Percentiles rank a stretch among this genome's conserved stretches.
phyloP scores from a whole-genome alignment of 257 asterid species.

The Solanum bulbocastanum region DNA sequence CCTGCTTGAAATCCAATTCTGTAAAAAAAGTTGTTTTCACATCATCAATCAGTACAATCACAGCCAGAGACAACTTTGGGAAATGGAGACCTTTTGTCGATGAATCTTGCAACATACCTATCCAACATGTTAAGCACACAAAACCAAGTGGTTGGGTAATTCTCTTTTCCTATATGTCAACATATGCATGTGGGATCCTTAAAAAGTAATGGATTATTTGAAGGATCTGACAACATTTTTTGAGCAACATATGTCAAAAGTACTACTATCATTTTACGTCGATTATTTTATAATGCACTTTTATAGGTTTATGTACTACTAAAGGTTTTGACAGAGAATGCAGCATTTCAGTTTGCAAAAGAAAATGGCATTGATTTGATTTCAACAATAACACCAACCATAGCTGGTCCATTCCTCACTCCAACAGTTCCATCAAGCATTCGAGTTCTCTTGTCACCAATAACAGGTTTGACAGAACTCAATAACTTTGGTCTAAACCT shows the following conservation, averaged over 20 bases:
- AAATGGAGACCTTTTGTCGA: conserved; percentile 49
- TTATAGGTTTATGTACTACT: conserved; percentile 54
- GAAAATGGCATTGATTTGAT: conserved; percentile 59
- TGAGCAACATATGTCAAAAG: background rate
- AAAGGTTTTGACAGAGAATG: conserved; percentile 65
- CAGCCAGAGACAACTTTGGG: conserved; percentile 60
- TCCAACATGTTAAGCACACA: background rate
- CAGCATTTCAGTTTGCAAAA: conserved; percentile 53
- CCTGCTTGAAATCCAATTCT: conserved; percentile 44
- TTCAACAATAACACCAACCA: conserved; percentile 61
- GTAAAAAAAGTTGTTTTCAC: conserved; percentile 54
- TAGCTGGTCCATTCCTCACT: conserved; percentile 78
- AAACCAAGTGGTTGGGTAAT: conserved; percentile 69
- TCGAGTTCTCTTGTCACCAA: conserved; percentile 63
- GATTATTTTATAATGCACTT: background rate
- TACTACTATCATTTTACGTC: background rate
- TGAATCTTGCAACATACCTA: conserved; percentile 46
- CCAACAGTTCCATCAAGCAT: conserved; percentile 65
- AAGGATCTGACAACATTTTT: background rate
- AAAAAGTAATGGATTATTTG: background rate
- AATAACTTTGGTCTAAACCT: background rate
- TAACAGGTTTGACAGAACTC: conserved; percentile 31
- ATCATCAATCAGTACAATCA: conserved; percentile 71
- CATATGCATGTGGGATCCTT: background rate
- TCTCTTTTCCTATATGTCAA: background rate